Evolutionary conservation across 1,139 yeast genomes (phyloP).

Genomic region (Starmera stellimalicola): DNA sequence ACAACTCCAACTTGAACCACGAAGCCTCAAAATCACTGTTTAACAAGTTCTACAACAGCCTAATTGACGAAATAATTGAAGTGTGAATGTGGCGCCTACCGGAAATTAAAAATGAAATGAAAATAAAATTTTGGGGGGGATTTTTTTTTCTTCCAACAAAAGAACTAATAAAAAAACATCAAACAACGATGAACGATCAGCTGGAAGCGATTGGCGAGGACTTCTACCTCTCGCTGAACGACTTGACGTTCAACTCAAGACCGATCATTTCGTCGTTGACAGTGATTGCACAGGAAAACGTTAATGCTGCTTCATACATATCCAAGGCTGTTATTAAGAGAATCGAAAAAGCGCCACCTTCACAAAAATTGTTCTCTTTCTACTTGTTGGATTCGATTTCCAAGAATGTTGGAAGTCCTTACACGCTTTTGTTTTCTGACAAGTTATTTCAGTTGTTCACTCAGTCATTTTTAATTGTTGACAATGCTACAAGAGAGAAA

Average conservation of each 20-base stretch:
- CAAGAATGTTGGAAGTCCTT: constrained; percentile 85
- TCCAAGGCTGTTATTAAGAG: constrained; percentile 62
- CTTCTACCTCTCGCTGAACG: constrained; percentile 58
- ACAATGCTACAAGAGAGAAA: constrained; percentile 64
- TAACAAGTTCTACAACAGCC: too few relatives aligned
- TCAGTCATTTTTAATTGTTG: constrained; percentile 68
- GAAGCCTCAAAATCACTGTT: too few relatives aligned
- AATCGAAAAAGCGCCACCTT: constrained; percentile 50
- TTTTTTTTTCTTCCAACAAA: neutral
- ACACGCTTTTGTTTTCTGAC: constrained; percentile 61
- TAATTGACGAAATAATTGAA: too few relatives aligned
- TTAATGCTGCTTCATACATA: constrained; percentile 67
- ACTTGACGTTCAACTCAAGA: constrained; percentile 78
- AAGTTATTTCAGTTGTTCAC: constrained; percentile 63
- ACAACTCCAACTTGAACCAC: too few relatives aligned
- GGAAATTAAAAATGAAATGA: neutral
- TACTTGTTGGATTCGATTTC: constrained; percentile 89
- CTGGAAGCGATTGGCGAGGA: constrained; percentile 45
- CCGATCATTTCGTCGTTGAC: constrained; percentile 86
- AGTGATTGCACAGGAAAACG: constrained; percentile 79
- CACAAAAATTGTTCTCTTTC: constrained; percentile 72
- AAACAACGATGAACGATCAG: constrained; percentile 16
- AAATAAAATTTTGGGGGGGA: too few relatives aligned
- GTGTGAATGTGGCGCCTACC: too few relatives aligned
- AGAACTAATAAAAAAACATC: neutral